Evolutionary conservation across 169 alveolate genomes (phyloP), one percentile per base, ranked within the genome.

Genomic region (Amoebophrya sp.): DNA sequence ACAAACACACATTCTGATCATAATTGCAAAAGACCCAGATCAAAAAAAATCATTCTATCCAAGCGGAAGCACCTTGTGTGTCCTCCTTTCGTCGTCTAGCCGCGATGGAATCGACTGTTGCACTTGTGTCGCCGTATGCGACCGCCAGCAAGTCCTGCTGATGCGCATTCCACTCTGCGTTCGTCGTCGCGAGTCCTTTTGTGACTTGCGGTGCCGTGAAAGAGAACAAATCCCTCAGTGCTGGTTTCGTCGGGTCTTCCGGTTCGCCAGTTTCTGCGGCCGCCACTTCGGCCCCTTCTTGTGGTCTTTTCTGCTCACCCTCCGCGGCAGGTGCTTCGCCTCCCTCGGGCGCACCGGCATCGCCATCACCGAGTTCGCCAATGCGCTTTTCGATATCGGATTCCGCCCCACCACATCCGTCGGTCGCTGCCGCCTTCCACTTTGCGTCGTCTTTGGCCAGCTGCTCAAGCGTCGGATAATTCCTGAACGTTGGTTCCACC

Each of bases 401-500:
- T n/a, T n/a, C n/a, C n/a, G n/a, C n/a, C n/a, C n/a, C n/a, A n/a
- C n/a, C n/a, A n/a, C n/a, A n/a, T n/a, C n/a, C n/a, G n/a, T n/a
- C n/a, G n/a, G n/a, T n/a, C n/a, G 83, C 83, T 26, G 12, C 2
- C 83, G 12, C 76, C 76, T 53, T 53, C 83, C 83, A 65, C 26
- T 26, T 65, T 65, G 18, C 83, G 83, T 65, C 83, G 83, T 65
- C 39, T 78, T 90, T 65, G 24, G 78, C 83, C 26, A 90, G 92
- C 47, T 90, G 53, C 3, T 53, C 92, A 23, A 90, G 92, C 0
- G 92, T 90, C 26, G 92, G 92, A n/a, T 90, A 90, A 34, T 90
- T 90, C 18, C 92, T 41, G n/a, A n/a, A n/a, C n/a, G n/a, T n/a
- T n/a, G n/a, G n/a, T n/a, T n/a, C n/a, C n/a, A n/a, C n/a, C n/a